These are phyloP conservation scores for Trametes coccinea DNA, from an alignment of 768 basidiomycete species.

Conservation along the genomic window DNA sequence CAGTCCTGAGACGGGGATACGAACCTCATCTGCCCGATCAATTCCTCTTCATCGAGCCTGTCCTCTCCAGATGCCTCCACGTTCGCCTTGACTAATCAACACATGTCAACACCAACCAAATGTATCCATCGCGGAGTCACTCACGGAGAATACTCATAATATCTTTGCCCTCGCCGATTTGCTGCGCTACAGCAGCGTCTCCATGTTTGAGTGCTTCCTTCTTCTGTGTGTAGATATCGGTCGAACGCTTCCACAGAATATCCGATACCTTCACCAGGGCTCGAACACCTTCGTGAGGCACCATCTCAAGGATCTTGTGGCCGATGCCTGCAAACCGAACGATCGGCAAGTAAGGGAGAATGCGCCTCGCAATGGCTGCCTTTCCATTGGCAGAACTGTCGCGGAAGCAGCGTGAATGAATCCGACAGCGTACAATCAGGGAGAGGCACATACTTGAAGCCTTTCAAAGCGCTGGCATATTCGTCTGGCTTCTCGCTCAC, in stretches of 20 bases:
- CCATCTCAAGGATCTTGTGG: slow-evolving; percentile 33
- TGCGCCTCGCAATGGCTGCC: slow-evolving; percentile 24
- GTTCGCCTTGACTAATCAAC: slow-evolving; percentile 15
- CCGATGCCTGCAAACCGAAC: slow-evolving; percentile 30
- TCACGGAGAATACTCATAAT: slow-evolving; percentile 47
- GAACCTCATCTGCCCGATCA: slow-evolving; percentile 20
- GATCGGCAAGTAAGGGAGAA: slow-evolving; percentile 5
- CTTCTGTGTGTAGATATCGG: slow-evolving; percentile 36
- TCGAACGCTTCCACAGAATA: slow-evolving; percentile 36
- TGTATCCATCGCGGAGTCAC: slow-evolving; percentile 10
- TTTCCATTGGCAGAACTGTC: neutral
- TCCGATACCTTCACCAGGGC: slow-evolving; percentile 37
- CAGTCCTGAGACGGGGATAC: neutral
- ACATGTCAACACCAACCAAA: too few species aligned
- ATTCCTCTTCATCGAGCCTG: slow-evolving; percentile 11
- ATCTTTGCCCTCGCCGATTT: slow-evolving; percentile 38
- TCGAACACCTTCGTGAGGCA: slow-evolving; percentile 37
- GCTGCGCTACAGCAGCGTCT: slow-evolving; percentile 28
- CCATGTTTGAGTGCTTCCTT: slow-evolving; percentile 37
- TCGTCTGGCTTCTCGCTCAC: slow-evolving; percentile 14
- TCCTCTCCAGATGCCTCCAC: slow-evolving; percentile 11
- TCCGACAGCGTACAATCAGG: too few species aligned
- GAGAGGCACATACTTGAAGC: slow-evolving; percentile 21
- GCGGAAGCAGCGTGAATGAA: neutral
- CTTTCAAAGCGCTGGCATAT: slow-evolving; percentile 27